Percentiles rank a stretch among this genome's conserved stretches.
phyloP scores from a whole-genome alignment of 352 stramenopile species.

The Pythium oligandrum region DNA sequence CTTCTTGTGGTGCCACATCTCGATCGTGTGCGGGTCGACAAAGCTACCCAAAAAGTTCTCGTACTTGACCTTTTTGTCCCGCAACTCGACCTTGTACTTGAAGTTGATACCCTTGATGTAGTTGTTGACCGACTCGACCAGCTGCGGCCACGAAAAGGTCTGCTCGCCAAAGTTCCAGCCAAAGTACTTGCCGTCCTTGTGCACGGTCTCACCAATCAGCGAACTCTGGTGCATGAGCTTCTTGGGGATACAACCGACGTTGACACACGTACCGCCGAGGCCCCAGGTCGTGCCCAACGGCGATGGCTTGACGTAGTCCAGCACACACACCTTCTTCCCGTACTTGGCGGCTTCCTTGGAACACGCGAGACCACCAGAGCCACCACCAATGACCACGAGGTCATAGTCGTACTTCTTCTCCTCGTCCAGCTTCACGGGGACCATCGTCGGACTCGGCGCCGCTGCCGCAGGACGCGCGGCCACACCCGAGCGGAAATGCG shows the following conservation, averaged over 20 bases:
- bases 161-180: conserved; percentile 69
- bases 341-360: conserved; percentile 93
- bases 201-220: conserved; percentile 85
- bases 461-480: conserved; percentile 10
- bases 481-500: conserved; percentile 50
- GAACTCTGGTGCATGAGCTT: conserved; percentile 98
- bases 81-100: conserved; percentile 96
- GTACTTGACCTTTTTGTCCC: conserved; percentile 94
- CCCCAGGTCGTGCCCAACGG: conserved; percentile 88
- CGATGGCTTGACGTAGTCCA: conserved; percentile 95
- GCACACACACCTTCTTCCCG: conserved; percentile 92
- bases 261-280: conserved; percentile 97
- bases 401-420: conserved; percentile 71
- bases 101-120: conserved; percentile 99
- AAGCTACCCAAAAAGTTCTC: conserved; percentile 93
- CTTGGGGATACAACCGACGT: conserved; percentile 99
- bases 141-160: conserved; percentile 87
- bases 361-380: conserved; percentile 89
- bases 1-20: conserved; percentile 86
- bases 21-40: conserved; percentile 91
- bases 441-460: conserved; percentile 9
- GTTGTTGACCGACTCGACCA: conserved; percentile 93
- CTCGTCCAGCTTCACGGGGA: conserved; percentile 15
- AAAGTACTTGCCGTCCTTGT: conserved; percentile 84
- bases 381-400: conserved; percentile 77